phyloP scores from a whole-genome alignment of 2,329 filamentous ascomycete genomes.

The Fusarium robinianum region DNA sequence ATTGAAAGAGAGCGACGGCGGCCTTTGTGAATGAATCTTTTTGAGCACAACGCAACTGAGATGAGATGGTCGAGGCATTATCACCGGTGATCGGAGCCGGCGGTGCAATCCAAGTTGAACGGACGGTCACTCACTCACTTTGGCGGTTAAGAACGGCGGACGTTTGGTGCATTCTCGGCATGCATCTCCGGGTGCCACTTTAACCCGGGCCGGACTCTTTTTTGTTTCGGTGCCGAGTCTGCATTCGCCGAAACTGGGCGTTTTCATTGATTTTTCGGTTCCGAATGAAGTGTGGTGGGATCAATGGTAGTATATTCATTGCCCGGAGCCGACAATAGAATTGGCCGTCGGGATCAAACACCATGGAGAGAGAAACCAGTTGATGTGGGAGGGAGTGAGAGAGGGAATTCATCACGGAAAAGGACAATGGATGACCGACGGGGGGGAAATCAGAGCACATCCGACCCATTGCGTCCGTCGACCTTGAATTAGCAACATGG shows the following conservation, averaged over 20 bases:
- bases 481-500: no score
- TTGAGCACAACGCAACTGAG: background rate
- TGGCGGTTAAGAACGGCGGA: constrained; percentile 14
- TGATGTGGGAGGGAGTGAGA: no score
- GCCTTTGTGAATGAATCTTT: background rate
- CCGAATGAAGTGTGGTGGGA: no score
- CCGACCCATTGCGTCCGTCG: no score
- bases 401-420: no score
- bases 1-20: background rate
- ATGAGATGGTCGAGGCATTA: constrained; percentile 3
- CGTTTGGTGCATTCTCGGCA: constrained; percentile 22
- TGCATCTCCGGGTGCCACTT: background rate
- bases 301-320: background rate
- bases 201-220: constrained; percentile 5
- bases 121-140: no score
- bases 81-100: constrained; percentile 25
- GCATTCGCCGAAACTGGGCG: constrained; percentile 22
- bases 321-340: constrained; percentile 2
- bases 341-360: no score
- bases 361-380: no score
- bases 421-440: no score
- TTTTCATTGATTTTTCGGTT: constrained; percentile 17
- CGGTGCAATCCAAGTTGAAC: background rate
- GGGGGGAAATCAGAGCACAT: no score
- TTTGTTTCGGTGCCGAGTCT: constrained; percentile 23